A percentile compares a stretch with the other conserved stretches of the same genome.
phyloP scores from a whole-genome alignment of 2,329 filamentous ascomycete genomes.

The Lasiodiplodia sp. region DNA sequence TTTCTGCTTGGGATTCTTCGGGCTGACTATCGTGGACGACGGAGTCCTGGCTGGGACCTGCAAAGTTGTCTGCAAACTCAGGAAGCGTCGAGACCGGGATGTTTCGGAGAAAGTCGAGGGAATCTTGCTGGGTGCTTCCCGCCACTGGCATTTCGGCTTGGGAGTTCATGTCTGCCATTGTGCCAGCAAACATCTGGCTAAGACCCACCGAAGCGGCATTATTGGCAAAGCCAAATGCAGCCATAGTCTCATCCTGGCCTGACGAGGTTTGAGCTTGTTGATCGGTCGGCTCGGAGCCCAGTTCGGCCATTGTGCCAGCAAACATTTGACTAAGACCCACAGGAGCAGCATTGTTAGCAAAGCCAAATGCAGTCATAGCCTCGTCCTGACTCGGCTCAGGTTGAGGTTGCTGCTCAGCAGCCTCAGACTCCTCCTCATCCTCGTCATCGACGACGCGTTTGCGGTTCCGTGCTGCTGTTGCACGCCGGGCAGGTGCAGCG shows the following conservation, averaged over 20 bases:
- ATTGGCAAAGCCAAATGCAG: slow-evolving; percentile 51
- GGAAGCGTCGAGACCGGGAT: slow-evolving; percentile 66
- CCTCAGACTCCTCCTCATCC: slow-evolving; percentile 35
- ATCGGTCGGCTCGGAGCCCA: slow-evolving; percentile 48
- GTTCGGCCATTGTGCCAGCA: slow-evolving; percentile 81
- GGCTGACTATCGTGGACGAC: slow-evolving; percentile 65
- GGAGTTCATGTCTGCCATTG: slow-evolving; percentile 72
- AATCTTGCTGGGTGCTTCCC: slow-evolving; percentile 55
- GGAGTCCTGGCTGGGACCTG: slow-evolving; percentile 67
- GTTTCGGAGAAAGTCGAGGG: slow-evolving; percentile 58
- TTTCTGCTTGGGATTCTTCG: slow-evolving; percentile 39
- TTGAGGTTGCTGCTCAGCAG: slow-evolving; percentile 25
- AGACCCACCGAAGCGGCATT: slow-evolving; percentile 66
- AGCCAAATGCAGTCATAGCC: slow-evolving; percentile 46
- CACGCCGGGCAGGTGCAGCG: background rate
- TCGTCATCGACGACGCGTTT: slow-evolving; percentile 38
- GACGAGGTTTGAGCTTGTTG: slow-evolving; percentile 9
- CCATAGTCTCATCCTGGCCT: slow-evolving; percentile 41
- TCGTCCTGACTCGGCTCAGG: slow-evolving; percentile 35
- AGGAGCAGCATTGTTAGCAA: slow-evolving; percentile 33
- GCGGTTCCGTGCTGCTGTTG: slow-evolving; percentile 2
- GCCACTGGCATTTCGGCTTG: slow-evolving; percentile 44
- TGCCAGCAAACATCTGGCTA: slow-evolving; percentile 90
- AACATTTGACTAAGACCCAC: slow-evolving; percentile 79
- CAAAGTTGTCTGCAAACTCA: slow-evolving; percentile 58